A percentile compares a stretch with the other conserved stretches of the same genome.
Evolutionary conservation across 805 yeast species (phyloP).

Genomic region (Spathaspora boniae): DNA sequence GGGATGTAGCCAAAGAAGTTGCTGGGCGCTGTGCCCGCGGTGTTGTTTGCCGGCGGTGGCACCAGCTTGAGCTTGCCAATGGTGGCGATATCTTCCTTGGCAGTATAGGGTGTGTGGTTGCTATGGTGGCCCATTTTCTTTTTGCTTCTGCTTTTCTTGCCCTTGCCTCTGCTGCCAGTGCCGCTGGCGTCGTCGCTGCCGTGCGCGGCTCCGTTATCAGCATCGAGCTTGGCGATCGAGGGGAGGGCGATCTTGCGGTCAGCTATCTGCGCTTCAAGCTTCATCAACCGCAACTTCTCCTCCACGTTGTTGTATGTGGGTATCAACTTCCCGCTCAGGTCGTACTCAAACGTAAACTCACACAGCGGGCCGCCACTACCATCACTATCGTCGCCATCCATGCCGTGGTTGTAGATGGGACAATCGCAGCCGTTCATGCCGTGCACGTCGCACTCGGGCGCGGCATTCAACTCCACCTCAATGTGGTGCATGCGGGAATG

Average conservation of each 20-base stretch:
- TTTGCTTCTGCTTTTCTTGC: slow-evolving; percentile 15
- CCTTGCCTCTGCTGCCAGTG: slow-evolving; percentile 3
- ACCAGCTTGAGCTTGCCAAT: slow-evolving; percentile 4
- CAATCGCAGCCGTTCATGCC: slow-evolving; percentile 26
- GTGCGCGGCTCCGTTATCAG: too few species aligned
- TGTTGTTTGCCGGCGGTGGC: slow-evolving; percentile 6
- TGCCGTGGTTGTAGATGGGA: slow-evolving; percentile 13
- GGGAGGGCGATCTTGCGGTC: slow-evolving; percentile 3
- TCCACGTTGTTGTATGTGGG: slow-evolving; percentile 40
- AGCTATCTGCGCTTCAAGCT: slow-evolving; percentile 17
- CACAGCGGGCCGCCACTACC: slow-evolving; percentile 38
- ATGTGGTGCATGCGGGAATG: slow-evolving; percentile 37
- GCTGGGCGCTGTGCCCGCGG: slow-evolving; percentile 3
- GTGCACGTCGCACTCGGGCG: slow-evolving; percentile 29
- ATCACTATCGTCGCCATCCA: slow-evolving; percentile 14
- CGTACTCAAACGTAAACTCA: slow-evolving; percentile 45
- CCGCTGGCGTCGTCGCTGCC: slow-evolving; percentile 9
- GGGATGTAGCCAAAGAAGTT: slow-evolving; percentile 9
- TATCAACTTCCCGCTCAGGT: slow-evolving; percentile 35
- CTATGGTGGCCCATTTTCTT: slow-evolving; percentile 14
- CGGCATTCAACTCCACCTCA: slow-evolving; percentile 38
- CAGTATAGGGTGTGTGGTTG: not conserved
- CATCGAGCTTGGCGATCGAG: too few species aligned
- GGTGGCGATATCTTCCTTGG: not conserved
- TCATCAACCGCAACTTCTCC: slow-evolving; percentile 33